These are phyloP conservation scores for Microbotryum saponariae DNA, from an alignment of 1,284 basidiomycete genomes.

Conservation along the genomic window DNA sequence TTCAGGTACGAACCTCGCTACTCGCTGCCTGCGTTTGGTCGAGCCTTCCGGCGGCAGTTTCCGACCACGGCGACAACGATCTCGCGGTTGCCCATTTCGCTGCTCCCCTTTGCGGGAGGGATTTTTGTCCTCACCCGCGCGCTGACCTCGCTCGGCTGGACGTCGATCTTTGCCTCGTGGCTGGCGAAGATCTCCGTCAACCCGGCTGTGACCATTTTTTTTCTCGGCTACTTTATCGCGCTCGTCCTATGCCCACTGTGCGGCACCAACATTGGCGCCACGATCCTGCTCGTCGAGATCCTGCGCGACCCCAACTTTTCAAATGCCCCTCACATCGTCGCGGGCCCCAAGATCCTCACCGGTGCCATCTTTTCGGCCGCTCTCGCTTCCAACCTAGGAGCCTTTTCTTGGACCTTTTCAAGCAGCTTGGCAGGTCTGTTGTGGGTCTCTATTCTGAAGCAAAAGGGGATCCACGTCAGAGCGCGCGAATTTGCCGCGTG, in stretches of 20 bases:
- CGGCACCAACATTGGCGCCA: conserved; percentile 88
- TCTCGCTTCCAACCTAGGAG: conserved; percentile 80
- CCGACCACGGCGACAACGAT: conserved; percentile 67
- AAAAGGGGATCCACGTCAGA: conserved; percentile 67
- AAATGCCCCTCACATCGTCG: conserved; percentile 34
- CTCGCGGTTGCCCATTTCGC: conserved; percentile 64
- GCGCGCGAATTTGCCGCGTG: conserved; percentile 62
- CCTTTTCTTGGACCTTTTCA: conserved; percentile 82
- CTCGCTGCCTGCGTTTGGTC: conserved; percentile 29
- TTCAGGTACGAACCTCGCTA: not conserved
- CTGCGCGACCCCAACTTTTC: conserved; percentile 41
- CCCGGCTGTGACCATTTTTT: conserved; percentile 51
- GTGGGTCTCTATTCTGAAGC: conserved; percentile 69
- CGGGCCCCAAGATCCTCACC: conserved; percentile 38
- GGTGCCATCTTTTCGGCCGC: conserved; percentile 55
- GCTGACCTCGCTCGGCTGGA: conserved; percentile 80
- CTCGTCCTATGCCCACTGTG: conserved; percentile 47
- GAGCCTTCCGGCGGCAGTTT: conserved; percentile 45
- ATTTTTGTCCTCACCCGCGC: conserved; percentile 93
- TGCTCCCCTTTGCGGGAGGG: conserved; percentile 86
- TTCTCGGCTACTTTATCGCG: conserved; percentile 25
- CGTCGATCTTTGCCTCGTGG: conserved; percentile 73
- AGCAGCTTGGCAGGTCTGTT: conserved; percentile 84
- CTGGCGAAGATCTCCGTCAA: conserved; percentile 48
- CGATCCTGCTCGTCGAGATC: conserved; percentile 72